Conservation (phyloP, 345 rosid species). For the Atalantia buxifolia region DNA sequence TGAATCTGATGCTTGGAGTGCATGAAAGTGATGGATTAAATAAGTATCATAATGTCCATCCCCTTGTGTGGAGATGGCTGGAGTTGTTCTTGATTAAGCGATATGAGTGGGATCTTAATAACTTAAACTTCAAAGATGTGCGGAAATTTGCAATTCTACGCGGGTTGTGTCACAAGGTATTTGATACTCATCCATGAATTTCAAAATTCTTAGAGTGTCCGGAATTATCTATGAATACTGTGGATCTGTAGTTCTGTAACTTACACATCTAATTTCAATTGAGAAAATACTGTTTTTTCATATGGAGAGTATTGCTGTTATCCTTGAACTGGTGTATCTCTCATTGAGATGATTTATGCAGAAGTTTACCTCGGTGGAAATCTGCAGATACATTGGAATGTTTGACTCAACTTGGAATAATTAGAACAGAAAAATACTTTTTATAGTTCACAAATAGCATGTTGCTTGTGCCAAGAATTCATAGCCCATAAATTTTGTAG, state of each 20-base stretch:
- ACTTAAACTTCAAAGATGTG: slow-evolving; percentile 75
- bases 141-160: slow-evolving; percentile 89
- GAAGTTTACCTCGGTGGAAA: not conserved
- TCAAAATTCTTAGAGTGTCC: not conserved
- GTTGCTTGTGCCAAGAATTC: not conserved
- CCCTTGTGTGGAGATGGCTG: slow-evolving; percentile 88
- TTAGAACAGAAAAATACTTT: not conserved
- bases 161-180: slow-evolving; percentile 97
- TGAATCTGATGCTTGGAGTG: slow-evolving; percentile 92
- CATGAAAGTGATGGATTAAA: slow-evolving; percentile 47
- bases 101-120: slow-evolving; percentile 81
- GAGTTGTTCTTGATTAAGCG: slow-evolving; percentile 82
- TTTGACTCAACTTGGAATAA: not conserved
- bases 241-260: not conserved
- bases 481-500: not conserved
- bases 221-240: not conserved
- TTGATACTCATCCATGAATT: not conserved
- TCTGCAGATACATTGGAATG: not conserved
- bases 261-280: not conserved
- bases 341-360: not conserved
- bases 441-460: not conserved
- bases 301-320: not conserved
- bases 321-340: not conserved
- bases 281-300: not conserved
- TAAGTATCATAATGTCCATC: slow-evolving; percentile 49